Conservation (phyloP, 192 early-diverging fungal genomes). For the Coemansia sp. region DNA sequence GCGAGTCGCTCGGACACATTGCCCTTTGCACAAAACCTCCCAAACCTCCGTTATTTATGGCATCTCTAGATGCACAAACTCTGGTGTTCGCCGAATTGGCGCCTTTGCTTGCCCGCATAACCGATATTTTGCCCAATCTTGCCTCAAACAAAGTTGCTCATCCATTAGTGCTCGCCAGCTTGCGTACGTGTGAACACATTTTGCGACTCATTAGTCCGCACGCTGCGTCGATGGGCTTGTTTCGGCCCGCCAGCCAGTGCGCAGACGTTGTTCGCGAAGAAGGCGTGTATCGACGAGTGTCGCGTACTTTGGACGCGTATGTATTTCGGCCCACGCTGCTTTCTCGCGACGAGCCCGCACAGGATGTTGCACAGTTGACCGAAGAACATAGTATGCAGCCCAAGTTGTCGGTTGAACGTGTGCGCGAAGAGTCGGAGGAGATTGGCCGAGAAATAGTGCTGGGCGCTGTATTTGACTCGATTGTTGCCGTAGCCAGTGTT, state of each 20-base stretch:
- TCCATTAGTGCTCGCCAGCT: not conserved
- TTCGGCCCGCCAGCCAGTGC: conserved; percentile 2
- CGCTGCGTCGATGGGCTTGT: conserved; percentile 24
- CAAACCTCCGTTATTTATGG: conserved; percentile 15
- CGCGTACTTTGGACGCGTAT: not conserved
- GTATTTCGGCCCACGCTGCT: conserved; percentile 7
- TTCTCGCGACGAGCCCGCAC: not conserved
- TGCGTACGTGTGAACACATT: conserved; percentile 14
- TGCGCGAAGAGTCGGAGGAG: conserved; percentile 28
- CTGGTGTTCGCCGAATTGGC: conserved; percentile 27
- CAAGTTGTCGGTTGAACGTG: conserved; percentile 4
- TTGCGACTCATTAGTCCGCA: conserved; percentile 7
- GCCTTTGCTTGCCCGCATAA: conserved; percentile 15
- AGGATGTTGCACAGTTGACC: not conserved
- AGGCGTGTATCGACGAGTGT: not conserved
- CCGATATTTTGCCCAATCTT: not conserved
- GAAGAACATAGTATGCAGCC: not conserved
- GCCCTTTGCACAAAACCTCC: conserved; percentile 4
- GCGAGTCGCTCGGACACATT: conserved; percentile 29
- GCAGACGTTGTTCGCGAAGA: not conserved
- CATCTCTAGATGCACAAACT: conserved; percentile 13
- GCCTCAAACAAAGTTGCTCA: not conserved
- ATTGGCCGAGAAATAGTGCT: conserved; percentile 14
- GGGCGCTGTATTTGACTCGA: conserved; percentile 16
- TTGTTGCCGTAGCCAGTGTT: not conserved